phyloP scores from a whole-genome alignment of 352 stramenopile species.

The Phytophthora agathidicida region DNA sequence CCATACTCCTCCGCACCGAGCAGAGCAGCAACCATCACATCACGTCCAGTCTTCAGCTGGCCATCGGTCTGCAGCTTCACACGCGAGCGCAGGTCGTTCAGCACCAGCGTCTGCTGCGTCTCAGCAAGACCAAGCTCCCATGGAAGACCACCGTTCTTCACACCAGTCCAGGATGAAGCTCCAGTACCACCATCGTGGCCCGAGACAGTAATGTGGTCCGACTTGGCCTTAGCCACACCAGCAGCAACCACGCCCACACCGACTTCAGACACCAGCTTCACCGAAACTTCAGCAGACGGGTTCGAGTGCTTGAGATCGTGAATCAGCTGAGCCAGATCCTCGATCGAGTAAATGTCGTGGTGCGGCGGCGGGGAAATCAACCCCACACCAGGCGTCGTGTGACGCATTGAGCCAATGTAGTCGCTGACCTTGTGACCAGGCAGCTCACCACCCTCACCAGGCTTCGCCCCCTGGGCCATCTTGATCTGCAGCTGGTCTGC shows the following conservation, averaged over 20 bases:
- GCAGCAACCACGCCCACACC: constrained; percentile 96
- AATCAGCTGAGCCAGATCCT: constrained; percentile 98
- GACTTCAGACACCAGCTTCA: constrained; percentile 97
- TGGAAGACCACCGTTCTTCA: constrained; percentile 94
- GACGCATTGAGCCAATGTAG: constrained; percentile 96
- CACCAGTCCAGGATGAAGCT: constrained; percentile 94
- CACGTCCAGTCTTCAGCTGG: constrained; percentile 94
- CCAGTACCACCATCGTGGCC: constrained; percentile 96
- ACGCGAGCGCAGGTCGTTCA: constrained; percentile 94
- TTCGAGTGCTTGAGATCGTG: constrained; percentile 98
- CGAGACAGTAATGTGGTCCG: constrained; percentile 96
- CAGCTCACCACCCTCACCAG: constrained; percentile 96
- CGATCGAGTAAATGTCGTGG: constrained; percentile 99
- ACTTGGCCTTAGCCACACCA: constrained; percentile 89
- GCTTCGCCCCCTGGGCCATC: constrained; percentile 98
- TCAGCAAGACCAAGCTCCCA: constrained; percentile 97
- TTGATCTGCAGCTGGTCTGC: constrained; percentile 98
- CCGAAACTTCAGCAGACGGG: constrained; percentile 91
- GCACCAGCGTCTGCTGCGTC: constrained; percentile 96
- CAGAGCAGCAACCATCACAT: constrained; percentile 94
- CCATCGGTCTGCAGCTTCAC: constrained; percentile 96
- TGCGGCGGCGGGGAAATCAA: constrained; percentile 97
- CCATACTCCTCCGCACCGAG: constrained; percentile 97
- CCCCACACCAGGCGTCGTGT: constrained; percentile 96
- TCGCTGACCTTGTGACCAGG: constrained; percentile 96